Evolutionary conservation across 495 filamentous ascomycete species (phyloP), one percentile per base, ranked within the genome.

Genomic region (Stereocaulon alpinum): DNA sequence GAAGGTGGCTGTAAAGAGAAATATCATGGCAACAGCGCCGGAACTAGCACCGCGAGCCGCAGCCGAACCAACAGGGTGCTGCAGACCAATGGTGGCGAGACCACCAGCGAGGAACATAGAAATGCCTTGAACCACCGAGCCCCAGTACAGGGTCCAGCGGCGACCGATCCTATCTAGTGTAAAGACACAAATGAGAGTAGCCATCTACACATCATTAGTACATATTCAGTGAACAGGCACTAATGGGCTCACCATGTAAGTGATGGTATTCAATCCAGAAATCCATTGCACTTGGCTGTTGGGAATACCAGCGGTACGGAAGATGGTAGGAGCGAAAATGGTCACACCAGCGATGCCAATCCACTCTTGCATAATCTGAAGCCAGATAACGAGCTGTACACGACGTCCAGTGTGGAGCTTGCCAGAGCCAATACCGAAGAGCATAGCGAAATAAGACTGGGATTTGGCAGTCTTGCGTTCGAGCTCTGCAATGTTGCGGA

Each of bases 361-460:
- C 84, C 84, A 88, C 66, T 86, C 83, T 63, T 86, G 83, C 70
- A 88, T 79, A 47, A 88, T 86, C 70, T 87, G 82, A 11, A 87
- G 69, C 84, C 83, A 88, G 45, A 88, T 76, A 18, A 86, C 83
- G 12, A 87, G 74, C 64, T 87, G 83, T 27, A 86, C 83, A 9
- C 85, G 76, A 3, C 85, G 75, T 4, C 77, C 84, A 12, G 81
- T 82, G 61, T 87, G 83, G 24, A 87, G 67, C 42, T 85, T 80
- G 0, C 83, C 82, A 0, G 77, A 80, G 45, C 78, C 79, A 55
- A 78, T 76, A 14, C 83, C 84, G 61, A 84, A 83, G 10, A 86
- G 68, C 84, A 87, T 87, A 2, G 76, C 67, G 10, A 77, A 66
- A 63, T 87, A 88, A 0, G 77, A 82, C 12, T 80, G 77, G 49